Evolutionary conservation across 148 eudicot species (phyloP), one percentile per base, ranked within the genome.

Genomic region (Oxyria digyna): DNA sequence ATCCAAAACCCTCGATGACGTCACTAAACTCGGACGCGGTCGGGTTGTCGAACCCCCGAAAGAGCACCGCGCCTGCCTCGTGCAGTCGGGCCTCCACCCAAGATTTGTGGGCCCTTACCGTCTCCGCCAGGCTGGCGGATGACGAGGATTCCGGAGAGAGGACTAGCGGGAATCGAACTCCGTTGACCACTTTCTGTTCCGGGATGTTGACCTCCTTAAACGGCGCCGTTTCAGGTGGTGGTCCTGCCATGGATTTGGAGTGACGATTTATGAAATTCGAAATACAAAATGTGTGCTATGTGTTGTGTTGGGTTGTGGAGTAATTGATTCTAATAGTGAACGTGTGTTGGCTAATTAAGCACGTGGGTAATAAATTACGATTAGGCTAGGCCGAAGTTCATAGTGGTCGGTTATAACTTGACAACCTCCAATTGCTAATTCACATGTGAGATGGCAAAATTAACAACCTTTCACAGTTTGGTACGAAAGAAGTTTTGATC

Each of bases 171-270:
- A 64, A 35, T 17, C 23, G 68, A 12, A 64, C 43, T 42, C 68
- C 68, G 68, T 64, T 38, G 68, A 33, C 41, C 27, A 6, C 24
- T 42, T 21, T 64, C 24, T 64, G 68, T 17, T 64, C 42, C 15
- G 68, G 68, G 68, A 64, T 64, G 27, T 21, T 64, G 43, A 64
- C 43, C n/a, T 64, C 68, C 43, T n/a, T 64, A n/a, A 64, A 64
- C 27, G 68, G 63, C 33, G 63, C 17, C 63, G 63, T 55, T 55
- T 55, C 63, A 55, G 8, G 8, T 29, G 6, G 9, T 26, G 14
- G 6, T n/a, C 3, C 27, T 13, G 32, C 33, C 21, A 6, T 33
- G n/a, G 35, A 55, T n/a, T n/a, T n/a, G n/a, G n/a, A n/a, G n/a
- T n/a, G n/a, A n/a, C n/a, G n/a, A n/a, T n/a, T n/a, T 5, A 2